phyloP scores from a whole-genome alignment of 2,329 filamentous ascomycete species.

The Colletotrichum tabaci region DNA sequence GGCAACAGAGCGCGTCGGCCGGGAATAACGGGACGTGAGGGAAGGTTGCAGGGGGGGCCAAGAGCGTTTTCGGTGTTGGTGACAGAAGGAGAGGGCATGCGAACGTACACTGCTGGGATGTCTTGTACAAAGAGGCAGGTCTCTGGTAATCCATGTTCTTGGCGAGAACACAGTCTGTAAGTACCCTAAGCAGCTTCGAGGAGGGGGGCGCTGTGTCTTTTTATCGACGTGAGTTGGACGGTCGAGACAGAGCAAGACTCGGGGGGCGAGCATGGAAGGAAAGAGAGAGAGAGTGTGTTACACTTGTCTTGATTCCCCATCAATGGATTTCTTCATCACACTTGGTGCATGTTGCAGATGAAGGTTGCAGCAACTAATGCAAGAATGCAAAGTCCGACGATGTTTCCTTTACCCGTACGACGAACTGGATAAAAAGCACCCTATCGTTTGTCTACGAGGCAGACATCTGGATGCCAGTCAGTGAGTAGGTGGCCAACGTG shows the following conservation, averaged over 20 bases:
- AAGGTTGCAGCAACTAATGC: neutral
- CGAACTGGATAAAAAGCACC: neutral
- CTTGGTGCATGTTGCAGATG: neutral
- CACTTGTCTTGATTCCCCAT: neutral
- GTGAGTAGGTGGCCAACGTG: no score
- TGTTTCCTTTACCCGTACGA: neutral
- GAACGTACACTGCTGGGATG: neutral
- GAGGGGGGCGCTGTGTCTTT: neutral
- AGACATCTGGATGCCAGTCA: neutral
- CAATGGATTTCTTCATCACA: neutral
- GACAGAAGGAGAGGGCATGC: neutral
- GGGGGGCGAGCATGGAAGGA: no score
- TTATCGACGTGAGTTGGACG: neutral
- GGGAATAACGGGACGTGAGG: constrained; percentile 22
- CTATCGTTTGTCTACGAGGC: no score
- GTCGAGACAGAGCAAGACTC: neutral
- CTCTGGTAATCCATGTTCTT: neutral
- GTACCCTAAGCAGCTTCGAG: neutral
- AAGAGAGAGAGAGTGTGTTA: neutral
- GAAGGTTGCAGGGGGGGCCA: neutral
- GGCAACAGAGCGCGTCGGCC: neutral
- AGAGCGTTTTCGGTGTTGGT: neutral
- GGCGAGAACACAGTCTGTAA: neutral
- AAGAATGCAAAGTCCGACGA: no score
- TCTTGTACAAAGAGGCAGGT: neutral